phyloP scores from a whole-genome alignment of 257 asterid species.

The Solanum stenotomum region DNA sequence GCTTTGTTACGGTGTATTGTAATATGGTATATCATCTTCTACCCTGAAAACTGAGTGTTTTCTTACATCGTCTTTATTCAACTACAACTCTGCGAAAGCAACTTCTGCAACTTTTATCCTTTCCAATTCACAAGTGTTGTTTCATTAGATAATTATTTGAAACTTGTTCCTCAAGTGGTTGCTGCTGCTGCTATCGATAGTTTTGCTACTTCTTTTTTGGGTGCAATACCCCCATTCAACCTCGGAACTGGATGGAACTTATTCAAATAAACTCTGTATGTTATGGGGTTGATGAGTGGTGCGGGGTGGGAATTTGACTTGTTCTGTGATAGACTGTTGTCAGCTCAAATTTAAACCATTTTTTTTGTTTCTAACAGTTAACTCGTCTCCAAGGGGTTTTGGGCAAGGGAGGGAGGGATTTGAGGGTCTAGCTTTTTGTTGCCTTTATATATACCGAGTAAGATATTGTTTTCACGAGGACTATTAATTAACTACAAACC shows the following conservation, averaged over 20 bases:
- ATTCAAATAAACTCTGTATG: neutral
- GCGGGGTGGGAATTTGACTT: neutral
- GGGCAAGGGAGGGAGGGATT: too few species aligned
- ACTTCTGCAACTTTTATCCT: too few species aligned
- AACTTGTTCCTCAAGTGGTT: neutral
- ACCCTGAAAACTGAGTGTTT: neutral
- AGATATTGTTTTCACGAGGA: too few species aligned
- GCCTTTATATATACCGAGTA: too few species aligned
- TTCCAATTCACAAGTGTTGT: neutral
- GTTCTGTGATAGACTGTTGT: neutral
- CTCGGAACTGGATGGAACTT: neutral
- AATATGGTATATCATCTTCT: neutral
- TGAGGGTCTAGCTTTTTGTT: too few species aligned
- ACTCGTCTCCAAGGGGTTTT: too few species aligned
- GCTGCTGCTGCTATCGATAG: neutral
- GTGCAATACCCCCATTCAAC: neutral
- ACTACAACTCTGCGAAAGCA: neutral
- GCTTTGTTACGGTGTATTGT: neutral
- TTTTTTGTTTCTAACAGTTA: neutral
- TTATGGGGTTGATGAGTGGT: neutral
- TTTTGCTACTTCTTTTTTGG: neutral
- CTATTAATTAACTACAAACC: too few species aligned
- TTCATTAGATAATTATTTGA: neutral
- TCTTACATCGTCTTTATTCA: neutral
- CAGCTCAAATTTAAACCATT: neutral